Evolutionary conservation across 176 grass and related monocot genomes (phyloP).

Genomic region (Hsuehochloa calcarea): DNA sequence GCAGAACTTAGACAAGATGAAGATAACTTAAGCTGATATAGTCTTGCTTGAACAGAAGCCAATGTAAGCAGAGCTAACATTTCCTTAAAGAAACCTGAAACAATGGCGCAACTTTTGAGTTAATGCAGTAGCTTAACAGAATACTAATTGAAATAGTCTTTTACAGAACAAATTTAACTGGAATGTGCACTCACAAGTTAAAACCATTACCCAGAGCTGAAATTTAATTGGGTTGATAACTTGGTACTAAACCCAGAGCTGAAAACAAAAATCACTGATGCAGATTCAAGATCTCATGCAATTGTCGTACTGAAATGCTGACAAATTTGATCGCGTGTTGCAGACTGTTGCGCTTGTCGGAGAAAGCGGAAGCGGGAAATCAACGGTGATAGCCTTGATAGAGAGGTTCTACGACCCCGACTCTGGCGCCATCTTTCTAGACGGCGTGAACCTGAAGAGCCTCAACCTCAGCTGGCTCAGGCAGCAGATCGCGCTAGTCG

Average conservation of each 20-base stretch:
- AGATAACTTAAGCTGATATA: conserved; percentile 1
- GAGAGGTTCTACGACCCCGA: conserved; percentile 80
- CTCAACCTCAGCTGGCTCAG: conserved; percentile 69
- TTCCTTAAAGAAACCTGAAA: background rate
- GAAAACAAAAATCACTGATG: background rate
- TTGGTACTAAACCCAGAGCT: background rate
- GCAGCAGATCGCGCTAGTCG: conserved; percentile 65
- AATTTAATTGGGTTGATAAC: background rate
- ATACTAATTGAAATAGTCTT: background rate
- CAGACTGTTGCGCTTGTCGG: conserved; percentile 78
- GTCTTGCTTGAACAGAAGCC: background rate
- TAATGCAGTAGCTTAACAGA: background rate
- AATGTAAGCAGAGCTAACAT: background rate
- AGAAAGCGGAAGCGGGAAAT: conserved; percentile 83
- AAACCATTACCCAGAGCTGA: background rate
- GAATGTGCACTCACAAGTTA: background rate
- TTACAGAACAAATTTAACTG: background rate
- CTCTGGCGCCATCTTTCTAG: conserved; percentile 50
- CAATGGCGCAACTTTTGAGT: background rate
- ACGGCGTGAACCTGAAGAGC: conserved; percentile 46
- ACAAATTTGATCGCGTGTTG: conserved; percentile 7
- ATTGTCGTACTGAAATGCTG: background rate
- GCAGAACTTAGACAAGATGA: background rate
- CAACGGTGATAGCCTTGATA: conserved; percentile 65
- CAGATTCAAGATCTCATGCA: background rate